Conservation (phyloP, 2,329 filamentous ascomycete species). For the Coniella lustricola region DNA sequence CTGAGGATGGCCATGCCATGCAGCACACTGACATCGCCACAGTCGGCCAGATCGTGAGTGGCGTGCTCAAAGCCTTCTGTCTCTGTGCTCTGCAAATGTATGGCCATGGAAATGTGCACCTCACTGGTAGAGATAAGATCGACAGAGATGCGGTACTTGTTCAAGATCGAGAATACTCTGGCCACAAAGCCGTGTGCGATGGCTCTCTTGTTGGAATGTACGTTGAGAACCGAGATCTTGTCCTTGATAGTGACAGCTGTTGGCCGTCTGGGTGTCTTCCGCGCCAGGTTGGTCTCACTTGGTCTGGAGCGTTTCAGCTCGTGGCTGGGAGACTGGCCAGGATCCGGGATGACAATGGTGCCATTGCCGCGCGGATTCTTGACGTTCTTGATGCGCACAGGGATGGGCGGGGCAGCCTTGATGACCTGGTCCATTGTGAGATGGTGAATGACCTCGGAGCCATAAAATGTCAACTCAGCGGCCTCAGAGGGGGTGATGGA, state of each 20-base stretch:
- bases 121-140: constrained; percentile 95
- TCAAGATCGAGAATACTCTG: constrained; percentile 84
- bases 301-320: constrained; percentile 49
- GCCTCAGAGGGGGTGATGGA: constrained; percentile 92
- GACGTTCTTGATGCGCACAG: constrained; percentile 86
- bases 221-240: constrained; percentile 93
- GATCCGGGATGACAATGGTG: constrained; percentile 77
- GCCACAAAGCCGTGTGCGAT: constrained; percentile 95
- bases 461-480: constrained; percentile 89
- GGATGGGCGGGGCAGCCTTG: constrained; percentile 69
- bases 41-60: constrained; percentile 66
- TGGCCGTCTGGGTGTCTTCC: constrained; percentile 62
- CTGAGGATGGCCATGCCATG: constrained; percentile 93
- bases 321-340: constrained; percentile 44
- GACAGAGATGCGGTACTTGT: constrained; percentile 80
- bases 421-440: constrained; percentile 97
- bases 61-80: constrained; percentile 59
- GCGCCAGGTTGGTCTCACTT: constrained; percentile 28
- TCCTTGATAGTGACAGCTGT: constrained; percentile 96
- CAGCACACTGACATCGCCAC: constrained; percentile 85
- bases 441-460: constrained; percentile 95
- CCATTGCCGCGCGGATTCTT: constrained; percentile 75
- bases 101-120: constrained; percentile 94
- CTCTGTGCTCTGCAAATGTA: constrained; percentile 69
- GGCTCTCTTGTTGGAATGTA: constrained; percentile 94